These are phyloP conservation scores for Trametes elegans DNA, from an alignment of 768 basidiomycete species.

Conservation along the genomic window DNA sequence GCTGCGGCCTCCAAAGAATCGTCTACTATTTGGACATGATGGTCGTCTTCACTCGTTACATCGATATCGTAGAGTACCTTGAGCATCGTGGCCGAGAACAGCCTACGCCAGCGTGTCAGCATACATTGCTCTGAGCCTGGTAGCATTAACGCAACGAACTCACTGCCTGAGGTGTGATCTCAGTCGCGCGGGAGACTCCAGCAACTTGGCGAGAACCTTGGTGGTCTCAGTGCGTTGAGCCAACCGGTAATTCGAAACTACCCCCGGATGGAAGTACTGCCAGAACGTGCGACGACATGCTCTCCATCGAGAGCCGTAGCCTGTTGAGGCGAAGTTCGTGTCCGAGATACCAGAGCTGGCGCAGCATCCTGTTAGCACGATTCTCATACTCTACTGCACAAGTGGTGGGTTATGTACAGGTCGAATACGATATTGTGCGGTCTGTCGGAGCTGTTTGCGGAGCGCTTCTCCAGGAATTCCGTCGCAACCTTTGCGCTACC, in stretches of 20 bases:
- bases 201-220: not conserved
- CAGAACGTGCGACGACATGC: constrained; percentile 1
- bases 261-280: constrained; percentile 2
- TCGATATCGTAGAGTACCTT: not conserved
- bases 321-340: not conserved
- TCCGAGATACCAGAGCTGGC: not conserved
- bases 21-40: not conserved
- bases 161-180: not conserved
- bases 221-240: not conserved
- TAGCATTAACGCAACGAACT: not conserved
- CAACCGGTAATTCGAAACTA: not conserved
- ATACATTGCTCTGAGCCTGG: not conserved
- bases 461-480: constrained; percentile 21
- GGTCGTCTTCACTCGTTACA: not conserved
- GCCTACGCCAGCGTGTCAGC: not conserved
- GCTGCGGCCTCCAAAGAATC: not conserved
- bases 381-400: not conserved
- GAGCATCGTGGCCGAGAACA: not conserved
- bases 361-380: not conserved
- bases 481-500: not conserved
- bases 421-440: constrained; percentile 6
- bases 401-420: constrained; percentile 4
- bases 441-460: constrained; percentile 19
- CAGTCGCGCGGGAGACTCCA: not conserved
- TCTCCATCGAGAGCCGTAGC: constrained; percentile 5